Conservation (phyloP, 1,284 basidiomycete species). For the Athelia psychrophila region DNA sequence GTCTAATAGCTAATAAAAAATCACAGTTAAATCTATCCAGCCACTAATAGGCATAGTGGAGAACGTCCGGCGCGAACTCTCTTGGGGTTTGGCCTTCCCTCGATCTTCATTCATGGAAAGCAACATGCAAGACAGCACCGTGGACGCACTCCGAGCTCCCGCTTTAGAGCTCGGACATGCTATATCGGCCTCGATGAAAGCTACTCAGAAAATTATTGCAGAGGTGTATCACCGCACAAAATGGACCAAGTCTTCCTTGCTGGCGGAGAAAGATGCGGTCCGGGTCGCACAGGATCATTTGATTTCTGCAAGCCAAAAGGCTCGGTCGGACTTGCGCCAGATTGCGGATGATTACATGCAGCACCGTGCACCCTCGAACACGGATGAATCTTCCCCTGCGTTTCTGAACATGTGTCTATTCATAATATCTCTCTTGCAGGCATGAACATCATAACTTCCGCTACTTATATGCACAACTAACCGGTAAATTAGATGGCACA, state of each 20-base stretch:
- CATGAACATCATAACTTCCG: too few relatives aligned
- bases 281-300: slow-evolving; percentile 25
- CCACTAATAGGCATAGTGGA: slow-evolving; percentile 41
- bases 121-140: too few relatives aligned
- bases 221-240: slow-evolving; percentile 30
- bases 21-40: slow-evolving; percentile 41
- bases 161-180: slow-evolving; percentile 32
- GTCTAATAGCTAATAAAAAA: neutral
- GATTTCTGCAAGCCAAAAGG: slow-evolving; percentile 25
- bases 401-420: slow-evolving; percentile 37
- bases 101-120: too few relatives aligned
- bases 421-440: slow-evolving; percentile 44
- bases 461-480: too few relatives aligned
- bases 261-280: slow-evolving; percentile 25
- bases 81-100: slow-evolving; percentile 36
- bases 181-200: slow-evolving; percentile 32
- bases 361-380: slow-evolving; percentile 18
- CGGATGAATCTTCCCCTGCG: slow-evolving; percentile 25
- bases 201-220: slow-evolving; percentile 30
- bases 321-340: slow-evolving; percentile 28
- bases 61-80: slow-evolving; percentile 43
- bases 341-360: slow-evolving; percentile 31
- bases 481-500: slow-evolving; percentile 39
- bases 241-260: slow-evolving; percentile 12
- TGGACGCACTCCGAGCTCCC: slow-evolving; percentile 21